These are phyloP conservation scores for Erythrophleum fordii DNA, from an alignment of 306 rosid genomes.

Conservation along the genomic window DNA sequence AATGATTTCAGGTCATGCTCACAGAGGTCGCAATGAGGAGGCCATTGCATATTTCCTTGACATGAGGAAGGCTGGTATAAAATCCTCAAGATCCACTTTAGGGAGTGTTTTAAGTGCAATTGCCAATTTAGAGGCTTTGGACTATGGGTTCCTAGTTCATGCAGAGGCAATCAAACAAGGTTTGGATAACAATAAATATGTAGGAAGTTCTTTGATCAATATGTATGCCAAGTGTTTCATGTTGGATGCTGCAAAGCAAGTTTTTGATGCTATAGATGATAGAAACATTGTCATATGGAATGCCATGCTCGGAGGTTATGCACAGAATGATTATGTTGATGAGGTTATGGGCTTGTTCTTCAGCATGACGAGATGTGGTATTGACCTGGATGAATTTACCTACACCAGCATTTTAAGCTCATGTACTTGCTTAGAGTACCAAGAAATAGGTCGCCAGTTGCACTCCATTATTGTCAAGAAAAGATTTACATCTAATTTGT, in stretches of 20 bases:
- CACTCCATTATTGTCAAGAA: slow-evolving; percentile 72
- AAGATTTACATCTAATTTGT: slow-evolving; percentile 57
- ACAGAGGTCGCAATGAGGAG: slow-evolving; percentile 53
- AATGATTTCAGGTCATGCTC: slow-evolving; percentile 86
- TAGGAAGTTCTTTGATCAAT: slow-evolving; percentile 84
- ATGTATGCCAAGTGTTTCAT: slow-evolving; percentile 79
- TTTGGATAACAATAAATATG: slow-evolving; percentile 71
- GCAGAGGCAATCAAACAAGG: slow-evolving; percentile 71
- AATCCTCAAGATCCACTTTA: slow-evolving; percentile 79
- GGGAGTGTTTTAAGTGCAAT: slow-evolving; percentile 84
- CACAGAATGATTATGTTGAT: slow-evolving; percentile 55
- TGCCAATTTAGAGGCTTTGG: slow-evolving; percentile 52
- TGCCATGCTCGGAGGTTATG: slow-evolving; percentile 75
- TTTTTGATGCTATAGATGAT: slow-evolving; percentile 55
- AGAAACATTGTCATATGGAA: slow-evolving; percentile 82
- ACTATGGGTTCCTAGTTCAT: slow-evolving; percentile 70
- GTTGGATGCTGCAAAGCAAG: slow-evolving; percentile 55
- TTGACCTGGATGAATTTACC: slow-evolving; percentile 76
- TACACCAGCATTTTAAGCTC: slow-evolving; percentile 82
- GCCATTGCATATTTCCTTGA: slow-evolving; percentile 57
- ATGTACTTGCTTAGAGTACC: slow-evolving; percentile 58
- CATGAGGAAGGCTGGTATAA: slow-evolving; percentile 61
- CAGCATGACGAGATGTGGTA: slow-evolving; percentile 52
- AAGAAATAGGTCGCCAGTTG: slow-evolving; percentile 62
- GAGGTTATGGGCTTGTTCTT: slow-evolving; percentile 63